Percentiles rank a stretch among this genome's conserved stretches.
Evolutionary conservation across 73 alveolate species (phyloP).

Genomic region (Tetrahymena thermophila): DNA sequence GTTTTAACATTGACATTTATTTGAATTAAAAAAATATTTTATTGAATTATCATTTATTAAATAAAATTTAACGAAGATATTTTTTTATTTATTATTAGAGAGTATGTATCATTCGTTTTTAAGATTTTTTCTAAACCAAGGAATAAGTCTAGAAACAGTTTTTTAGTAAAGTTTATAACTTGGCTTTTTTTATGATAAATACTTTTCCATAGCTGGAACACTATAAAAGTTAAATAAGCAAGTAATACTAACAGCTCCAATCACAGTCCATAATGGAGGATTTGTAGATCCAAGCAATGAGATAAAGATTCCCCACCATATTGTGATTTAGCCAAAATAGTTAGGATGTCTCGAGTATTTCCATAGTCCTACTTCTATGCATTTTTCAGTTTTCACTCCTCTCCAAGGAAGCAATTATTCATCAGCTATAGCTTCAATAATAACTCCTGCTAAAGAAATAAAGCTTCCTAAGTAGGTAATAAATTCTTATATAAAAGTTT

Average conservation of each 20-base stretch:
- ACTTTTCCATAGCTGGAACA: slow-evolving; percentile 39
- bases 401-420: slow-evolving; percentile 44
- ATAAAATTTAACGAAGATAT: no score
- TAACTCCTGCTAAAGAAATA: slow-evolving; percentile 12
- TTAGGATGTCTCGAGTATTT: slow-evolving; percentile 94
- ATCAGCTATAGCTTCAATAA: slow-evolving; percentile 62
- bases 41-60: no score
- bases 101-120: not conserved
- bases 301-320: slow-evolving; percentile 85
- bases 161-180: slow-evolving; percentile 10
- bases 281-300: slow-evolving; percentile 3
- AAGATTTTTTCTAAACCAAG: slow-evolving; percentile 36
- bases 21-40: no score
- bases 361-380: slow-evolving; percentile 84
- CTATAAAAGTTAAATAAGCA: slow-evolving; percentile 14
- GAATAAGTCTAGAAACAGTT: slow-evolving; percentile 24
- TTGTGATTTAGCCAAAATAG: slow-evolving; percentile 86
- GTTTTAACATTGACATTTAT: no score
- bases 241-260: slow-evolving; percentile 15
- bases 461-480: slow-evolving; percentile 11
- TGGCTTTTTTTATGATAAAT: slow-evolving; percentile 13
- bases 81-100: not conserved
- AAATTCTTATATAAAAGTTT: not conserved
- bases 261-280: slow-evolving; percentile 5
- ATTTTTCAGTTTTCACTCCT: slow-evolving; percentile 54